Conservation (phyloP, 306 rosid genomes). For the Lupinus albus region DNA sequence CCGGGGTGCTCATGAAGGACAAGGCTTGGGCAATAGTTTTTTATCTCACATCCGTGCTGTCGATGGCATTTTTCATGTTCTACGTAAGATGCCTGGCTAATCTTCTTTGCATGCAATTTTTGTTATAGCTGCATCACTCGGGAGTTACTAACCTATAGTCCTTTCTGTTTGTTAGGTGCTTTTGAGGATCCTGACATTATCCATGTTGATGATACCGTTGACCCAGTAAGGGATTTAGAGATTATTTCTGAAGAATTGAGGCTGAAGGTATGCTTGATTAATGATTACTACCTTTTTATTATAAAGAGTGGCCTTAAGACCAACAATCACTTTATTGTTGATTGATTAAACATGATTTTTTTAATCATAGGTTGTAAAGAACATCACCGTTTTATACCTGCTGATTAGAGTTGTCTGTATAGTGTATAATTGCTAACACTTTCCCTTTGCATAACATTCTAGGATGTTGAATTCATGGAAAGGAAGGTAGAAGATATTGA, state of each 20-base stretch:
- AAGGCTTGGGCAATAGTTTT: constrained; percentile 97
- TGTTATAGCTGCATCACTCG: constrained; percentile 1
- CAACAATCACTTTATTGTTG: constrained; percentile 17
- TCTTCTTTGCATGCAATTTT: constrained; percentile 8
- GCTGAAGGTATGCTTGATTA: constrained; percentile 63
- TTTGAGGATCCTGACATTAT: constrained; percentile 97
- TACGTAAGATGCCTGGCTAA: constrained; percentile 64
- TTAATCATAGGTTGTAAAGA: constrained; percentile 5
- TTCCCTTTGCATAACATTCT: constrained; percentile 24
- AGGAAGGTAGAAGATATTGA: constrained; percentile 83
- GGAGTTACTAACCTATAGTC: constrained; percentile 16
- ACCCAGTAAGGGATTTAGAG: constrained; percentile 97
- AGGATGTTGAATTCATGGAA: constrained; percentile 94
- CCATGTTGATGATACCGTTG: constrained; percentile 91
- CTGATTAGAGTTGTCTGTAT: constrained; percentile 2
- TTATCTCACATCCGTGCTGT: constrained; percentile 98
- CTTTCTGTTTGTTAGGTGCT: constrained; percentile 63
- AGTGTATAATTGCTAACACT: constrained; percentile 24
- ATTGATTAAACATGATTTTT: constrained; percentile 28
- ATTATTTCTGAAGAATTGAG: constrained; percentile 81
- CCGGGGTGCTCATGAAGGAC: constrained; percentile 95
- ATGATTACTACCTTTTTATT: constrained; percentile 19
- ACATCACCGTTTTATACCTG: not conserved
- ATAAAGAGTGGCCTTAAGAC: not conserved
- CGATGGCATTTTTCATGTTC: constrained; percentile 95